phyloP scores from a whole-genome alignment of 257 asterid genomes.

The Knoxia roxburghii region DNA sequence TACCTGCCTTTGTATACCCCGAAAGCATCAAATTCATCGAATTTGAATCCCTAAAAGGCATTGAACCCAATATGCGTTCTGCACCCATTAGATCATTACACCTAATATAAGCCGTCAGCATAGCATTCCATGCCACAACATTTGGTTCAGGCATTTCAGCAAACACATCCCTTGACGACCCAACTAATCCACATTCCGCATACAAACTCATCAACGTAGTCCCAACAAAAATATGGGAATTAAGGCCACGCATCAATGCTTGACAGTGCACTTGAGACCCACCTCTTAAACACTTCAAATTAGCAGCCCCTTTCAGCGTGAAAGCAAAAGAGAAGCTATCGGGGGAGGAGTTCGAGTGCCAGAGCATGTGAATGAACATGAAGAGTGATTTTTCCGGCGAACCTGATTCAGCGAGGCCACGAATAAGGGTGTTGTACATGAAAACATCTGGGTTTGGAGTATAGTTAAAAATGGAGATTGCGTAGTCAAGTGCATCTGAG shows the following conservation, averaged over 20 bases:
- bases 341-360: constrained; percentile 25
- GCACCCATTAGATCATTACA: constrained; percentile 47
- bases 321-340: constrained; percentile 83
- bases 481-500: constrained; percentile 49
- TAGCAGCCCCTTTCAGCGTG: constrained; percentile 65
- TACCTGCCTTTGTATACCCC: constrained; percentile 57
- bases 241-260: constrained; percentile 53
- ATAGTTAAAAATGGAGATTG: constrained; percentile 42
- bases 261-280: constrained; percentile 83
- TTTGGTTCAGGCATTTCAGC: constrained; percentile 71
- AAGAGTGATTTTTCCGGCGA: constrained; percentile 43
- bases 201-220: constrained; percentile 84
- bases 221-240: constrained; percentile 59
- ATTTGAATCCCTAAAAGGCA: constrained; percentile 53
- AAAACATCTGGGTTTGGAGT: constrained; percentile 56
- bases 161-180: constrained; percentile 44
- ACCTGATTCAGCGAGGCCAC: constrained; percentile 67
- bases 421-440: constrained; percentile 84
- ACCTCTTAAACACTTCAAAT: constrained; percentile 37
- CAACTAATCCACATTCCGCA: constrained; percentile 58
- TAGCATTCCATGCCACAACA: constrained; percentile 75
- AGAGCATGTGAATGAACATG: constrained; percentile 45
- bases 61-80: constrained; percentile 40
- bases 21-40: constrained; percentile 83
- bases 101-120: constrained; percentile 60